These are phyloP conservation scores for Colletotrichum sp. DNA, from an alignment of 2,329 filamentous ascomycete genomes.

Conservation along the genomic window DNA sequence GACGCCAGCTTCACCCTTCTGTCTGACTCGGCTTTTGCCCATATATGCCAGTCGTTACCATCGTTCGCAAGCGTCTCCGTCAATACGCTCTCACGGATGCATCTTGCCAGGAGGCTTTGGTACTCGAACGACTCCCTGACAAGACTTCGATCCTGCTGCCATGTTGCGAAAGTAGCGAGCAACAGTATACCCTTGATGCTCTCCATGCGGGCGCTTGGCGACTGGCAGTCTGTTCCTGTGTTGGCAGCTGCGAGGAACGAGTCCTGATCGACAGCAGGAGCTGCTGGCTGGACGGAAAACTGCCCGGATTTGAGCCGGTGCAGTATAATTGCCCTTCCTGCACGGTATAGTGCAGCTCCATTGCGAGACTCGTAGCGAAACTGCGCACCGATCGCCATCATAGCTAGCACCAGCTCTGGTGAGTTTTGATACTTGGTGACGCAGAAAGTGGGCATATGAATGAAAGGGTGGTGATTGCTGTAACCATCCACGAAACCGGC, in stretches of 20 bases:
- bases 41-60: not conserved
- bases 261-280: not conserved
- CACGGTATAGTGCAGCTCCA: not conserved
- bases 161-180: not conserved
- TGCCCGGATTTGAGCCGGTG: not conserved
- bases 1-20: not conserved
- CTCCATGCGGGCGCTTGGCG: not conserved
- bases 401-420: not conserved
- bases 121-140: not conserved
- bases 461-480: slow-evolving; percentile 1
- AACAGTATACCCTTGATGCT: not conserved
- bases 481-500: not conserved
- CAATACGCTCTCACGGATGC: not conserved
- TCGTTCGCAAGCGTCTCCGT: not conserved
- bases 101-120: not conserved
- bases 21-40: not conserved
- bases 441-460: not conserved
- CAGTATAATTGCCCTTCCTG: not conserved
- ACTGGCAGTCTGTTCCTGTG: not conserved
- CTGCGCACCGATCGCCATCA: not conserved
- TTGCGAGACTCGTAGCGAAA: not conserved
- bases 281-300: not conserved
- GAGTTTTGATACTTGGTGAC: not conserved
- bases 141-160: not conserved
- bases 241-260: not conserved